A percentile compares a stretch with the other conserved stretches of the same genome.
Evolutionary conservation across 441 rosid species (phyloP).

Genomic region (Gossypium lobatum): DNA sequence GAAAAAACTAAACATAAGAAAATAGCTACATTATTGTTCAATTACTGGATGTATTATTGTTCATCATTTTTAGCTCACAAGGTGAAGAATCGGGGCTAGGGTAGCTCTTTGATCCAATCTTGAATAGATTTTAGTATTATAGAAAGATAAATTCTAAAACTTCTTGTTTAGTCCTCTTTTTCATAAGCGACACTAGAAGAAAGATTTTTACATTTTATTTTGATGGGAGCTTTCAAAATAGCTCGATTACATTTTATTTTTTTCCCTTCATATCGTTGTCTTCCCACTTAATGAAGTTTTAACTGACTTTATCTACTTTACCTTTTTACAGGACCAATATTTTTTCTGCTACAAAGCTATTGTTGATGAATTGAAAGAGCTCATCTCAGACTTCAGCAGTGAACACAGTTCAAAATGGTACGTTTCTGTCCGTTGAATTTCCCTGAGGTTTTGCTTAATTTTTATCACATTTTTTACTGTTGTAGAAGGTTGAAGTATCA

Average conservation of each 20-base stretch:
- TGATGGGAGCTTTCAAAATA: neutral
- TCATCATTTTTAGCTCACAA: neutral
- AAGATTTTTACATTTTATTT: neutral
- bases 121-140: neutral
- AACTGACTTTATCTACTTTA: neutral
- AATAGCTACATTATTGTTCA: neutral
- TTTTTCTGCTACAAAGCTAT: slow-evolving; percentile 68
- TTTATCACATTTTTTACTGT: neutral
- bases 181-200: neutral
- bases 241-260: neutral
- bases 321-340: slow-evolving; percentile 60
- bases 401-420: slow-evolving; percentile 20
- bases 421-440: neutral
- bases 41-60: neutral
- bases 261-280: neutral
- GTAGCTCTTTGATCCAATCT: neutral
- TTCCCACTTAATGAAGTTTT: neutral
- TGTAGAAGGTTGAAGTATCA: neutral
- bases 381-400: slow-evolving; percentile 33
- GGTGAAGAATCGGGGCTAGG: neutral
- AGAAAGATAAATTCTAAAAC: neutral
- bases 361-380: slow-evolving; percentile 59
- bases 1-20: neutral
- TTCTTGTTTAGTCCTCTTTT: neutral
- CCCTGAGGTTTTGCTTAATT: neutral